These are phyloP conservation scores for Marchantia polymorpha DNA, from an alignment of 225 moss, liverwort and hornwort genomes.

Conservation along the genomic window DNA sequence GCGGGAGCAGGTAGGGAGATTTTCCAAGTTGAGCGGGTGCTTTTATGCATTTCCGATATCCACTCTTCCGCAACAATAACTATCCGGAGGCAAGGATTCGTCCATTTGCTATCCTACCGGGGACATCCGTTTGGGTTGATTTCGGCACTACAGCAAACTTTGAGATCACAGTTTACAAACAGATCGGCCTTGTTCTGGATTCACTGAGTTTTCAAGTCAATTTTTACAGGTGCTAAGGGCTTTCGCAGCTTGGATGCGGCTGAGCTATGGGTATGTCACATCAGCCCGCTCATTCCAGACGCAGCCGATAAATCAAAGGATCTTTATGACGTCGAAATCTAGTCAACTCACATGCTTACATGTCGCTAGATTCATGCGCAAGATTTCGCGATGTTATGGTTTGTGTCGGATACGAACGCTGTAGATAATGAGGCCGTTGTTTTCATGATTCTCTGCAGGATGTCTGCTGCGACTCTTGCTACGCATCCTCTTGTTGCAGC, in stretches of 20 bases:
- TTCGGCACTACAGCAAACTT: background rate
- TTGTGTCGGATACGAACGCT: background rate
- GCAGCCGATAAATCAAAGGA: background rate
- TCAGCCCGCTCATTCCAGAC: background rate
- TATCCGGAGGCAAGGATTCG: constrained; percentile 6
- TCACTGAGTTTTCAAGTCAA: constrained; percentile 13
- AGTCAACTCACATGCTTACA: background rate
- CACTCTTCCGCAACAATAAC: background rate
- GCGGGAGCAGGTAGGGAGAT: constrained; percentile 67
- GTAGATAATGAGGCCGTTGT: background rate
- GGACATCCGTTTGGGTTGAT: background rate
- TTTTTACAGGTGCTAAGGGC: constrained; percentile 67
- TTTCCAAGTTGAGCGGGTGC: background rate
- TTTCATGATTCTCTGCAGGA: constrained; percentile 38
- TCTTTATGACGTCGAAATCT: background rate
- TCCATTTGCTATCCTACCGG: background rate
- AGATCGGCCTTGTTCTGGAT: background rate
- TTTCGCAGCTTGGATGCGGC: constrained; percentile 95
- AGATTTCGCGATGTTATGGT: background rate
- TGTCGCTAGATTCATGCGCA: background rate
- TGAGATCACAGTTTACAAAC: background rate
- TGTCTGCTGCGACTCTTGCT: constrained; percentile 72
- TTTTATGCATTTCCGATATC: background rate
- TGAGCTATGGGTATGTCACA: constrained; percentile 74
- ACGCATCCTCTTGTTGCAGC: constrained; percentile 86